A percentile compares a stretch with the other conserved stretches of the same genome.
Evolutionary conservation across 495 filamentous ascomycete genomes (phyloP).

Genomic region (Penicillium parvum): DNA sequence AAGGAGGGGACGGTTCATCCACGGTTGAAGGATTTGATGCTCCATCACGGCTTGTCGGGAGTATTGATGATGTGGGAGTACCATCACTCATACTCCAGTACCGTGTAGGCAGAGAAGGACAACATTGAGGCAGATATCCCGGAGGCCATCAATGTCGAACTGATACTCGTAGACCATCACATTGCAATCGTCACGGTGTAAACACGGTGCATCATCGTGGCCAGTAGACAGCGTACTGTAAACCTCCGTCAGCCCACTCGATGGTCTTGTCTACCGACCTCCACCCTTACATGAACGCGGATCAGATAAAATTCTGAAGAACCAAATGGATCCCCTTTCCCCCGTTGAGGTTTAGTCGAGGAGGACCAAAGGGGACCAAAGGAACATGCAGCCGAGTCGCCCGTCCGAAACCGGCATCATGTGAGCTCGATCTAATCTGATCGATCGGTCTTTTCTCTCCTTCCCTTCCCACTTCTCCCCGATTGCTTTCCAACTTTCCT

Average conservation of each 20-base stretch:
- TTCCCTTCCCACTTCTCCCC: conserved; percentile 14
- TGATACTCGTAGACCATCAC: not conserved
- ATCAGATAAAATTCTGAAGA: conserved; percentile 24
- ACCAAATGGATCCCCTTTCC: not conserved
- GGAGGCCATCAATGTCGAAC: too few species aligned
- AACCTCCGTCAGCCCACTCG: conserved; percentile 22
- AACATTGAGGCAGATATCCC: too few species aligned
- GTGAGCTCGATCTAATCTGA: conserved; percentile 45
- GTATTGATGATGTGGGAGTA: too few species aligned
- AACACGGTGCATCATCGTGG: conserved; percentile 11
- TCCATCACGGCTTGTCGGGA: not conserved
- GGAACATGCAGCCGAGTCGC: conserved; percentile 10
- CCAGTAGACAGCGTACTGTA: not conserved
- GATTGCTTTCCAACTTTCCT: conserved; percentile 4
- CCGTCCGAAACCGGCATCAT: conserved; percentile 31
- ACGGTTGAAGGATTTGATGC: conserved; percentile 18
- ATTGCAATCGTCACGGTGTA: not conserved
- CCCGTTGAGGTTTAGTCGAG: not conserved
- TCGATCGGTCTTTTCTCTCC: conserved; percentile 29
- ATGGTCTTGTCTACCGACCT: conserved; percentile 9
- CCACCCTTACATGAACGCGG: conserved; percentile 9
- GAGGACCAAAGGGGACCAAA: too few species aligned
- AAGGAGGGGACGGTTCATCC: conserved; percentile 6
- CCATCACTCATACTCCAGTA: too few species aligned
- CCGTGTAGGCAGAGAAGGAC: too few species aligned